phyloP scores from a whole-genome alignment of 2,329 filamentous ascomycete genomes.

The Penicillium sumatraense region DNA sequence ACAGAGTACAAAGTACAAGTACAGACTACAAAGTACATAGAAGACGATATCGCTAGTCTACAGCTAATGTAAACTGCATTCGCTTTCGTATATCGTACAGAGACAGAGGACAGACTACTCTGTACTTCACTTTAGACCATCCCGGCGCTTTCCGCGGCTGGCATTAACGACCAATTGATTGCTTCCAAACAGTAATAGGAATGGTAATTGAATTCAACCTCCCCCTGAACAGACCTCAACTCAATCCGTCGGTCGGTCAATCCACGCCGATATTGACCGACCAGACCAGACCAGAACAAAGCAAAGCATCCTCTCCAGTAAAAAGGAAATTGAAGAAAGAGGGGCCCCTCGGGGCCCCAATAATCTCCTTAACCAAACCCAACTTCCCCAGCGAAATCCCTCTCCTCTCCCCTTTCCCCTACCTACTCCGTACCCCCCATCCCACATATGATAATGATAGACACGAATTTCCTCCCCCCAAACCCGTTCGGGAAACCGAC shows the following conservation, averaged over 20 bases:
- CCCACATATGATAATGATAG: background rate
- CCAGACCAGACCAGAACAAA: background rate
- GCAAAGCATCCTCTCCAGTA: background rate
- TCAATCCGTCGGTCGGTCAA: slow-evolving; percentile 2
- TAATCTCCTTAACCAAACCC: background rate
- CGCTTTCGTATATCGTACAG: too few relatives aligned
- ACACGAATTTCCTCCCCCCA: background rate
- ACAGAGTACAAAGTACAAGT: background rate
- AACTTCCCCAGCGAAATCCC: background rate
- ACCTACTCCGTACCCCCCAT: background rate
- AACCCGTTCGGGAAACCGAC: slow-evolving; percentile 26
- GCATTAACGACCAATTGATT: slow-evolving; percentile 10
- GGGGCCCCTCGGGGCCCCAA: slow-evolving; percentile 2
- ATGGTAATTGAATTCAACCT: background rate
- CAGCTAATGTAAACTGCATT: too few relatives aligned
- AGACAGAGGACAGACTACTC: too few relatives aligned
- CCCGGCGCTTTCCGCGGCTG: slow-evolving; percentile 33
- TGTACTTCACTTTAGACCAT: background rate
- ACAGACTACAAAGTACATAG: background rate
- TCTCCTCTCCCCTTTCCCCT: background rate
- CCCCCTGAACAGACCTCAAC: background rate
- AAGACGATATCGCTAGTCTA: too few relatives aligned
- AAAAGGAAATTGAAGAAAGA: background rate
- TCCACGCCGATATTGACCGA: too few relatives aligned
- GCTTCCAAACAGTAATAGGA: background rate